phyloP scores from a whole-genome alignment of 2,329 filamentous ascomycete species.

The Ramularia collo-cygni region DNA sequence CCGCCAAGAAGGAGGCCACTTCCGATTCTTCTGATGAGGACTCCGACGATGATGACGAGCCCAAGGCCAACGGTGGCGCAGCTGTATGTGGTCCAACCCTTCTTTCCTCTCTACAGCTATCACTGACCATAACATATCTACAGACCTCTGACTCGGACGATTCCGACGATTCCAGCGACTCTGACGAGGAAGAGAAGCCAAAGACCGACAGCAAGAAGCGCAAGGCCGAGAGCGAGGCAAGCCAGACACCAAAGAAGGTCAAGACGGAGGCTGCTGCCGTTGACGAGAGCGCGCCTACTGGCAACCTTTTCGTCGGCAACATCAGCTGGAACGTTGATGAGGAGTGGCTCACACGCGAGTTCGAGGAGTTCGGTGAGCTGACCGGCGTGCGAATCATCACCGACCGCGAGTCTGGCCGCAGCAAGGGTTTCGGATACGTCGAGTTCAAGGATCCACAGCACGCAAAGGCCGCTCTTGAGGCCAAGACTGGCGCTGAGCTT shows the following conservation, averaged over 20 bases:
- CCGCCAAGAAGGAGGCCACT: slow-evolving; percentile 8
- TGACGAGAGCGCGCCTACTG: slow-evolving; percentile 37
- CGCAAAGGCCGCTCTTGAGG: slow-evolving; percentile 65
- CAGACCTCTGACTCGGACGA: slow-evolving; percentile 27
- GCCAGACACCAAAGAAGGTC: slow-evolving; percentile 57
- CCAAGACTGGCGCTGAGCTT: slow-evolving; percentile 67
- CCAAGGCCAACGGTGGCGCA: slow-evolving; percentile 26
- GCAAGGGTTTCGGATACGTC: slow-evolving; percentile 88
- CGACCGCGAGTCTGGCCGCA: slow-evolving; percentile 72
- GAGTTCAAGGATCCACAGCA: slow-evolving; percentile 66
- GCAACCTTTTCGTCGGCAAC: slow-evolving; percentile 83
- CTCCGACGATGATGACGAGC: slow-evolving; percentile 15
- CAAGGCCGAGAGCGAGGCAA: slow-evolving; percentile 52
- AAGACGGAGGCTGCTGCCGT: slow-evolving; percentile 50
- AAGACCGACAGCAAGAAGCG: slow-evolving; percentile 54
- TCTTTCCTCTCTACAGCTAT: background rate
- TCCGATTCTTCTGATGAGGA: slow-evolving; percentile 27
- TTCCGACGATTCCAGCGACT: slow-evolving; percentile 33
- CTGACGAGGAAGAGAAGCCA: slow-evolving; percentile 28
- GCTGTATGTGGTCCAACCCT: slow-evolving; percentile 10
- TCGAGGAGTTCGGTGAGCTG: slow-evolving; percentile 70
- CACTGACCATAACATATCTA: background rate
- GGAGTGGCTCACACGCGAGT: slow-evolving; percentile 70
- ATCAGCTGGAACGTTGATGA: slow-evolving; percentile 88
- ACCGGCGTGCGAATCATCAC: slow-evolving; percentile 71